A percentile compares a stretch with the other conserved stretches of the same genome.
These are phyloP conservation scores for Iberis pinnata DNA, from an alignment of 345 rosid genomes.

Conservation along the genomic window DNA sequence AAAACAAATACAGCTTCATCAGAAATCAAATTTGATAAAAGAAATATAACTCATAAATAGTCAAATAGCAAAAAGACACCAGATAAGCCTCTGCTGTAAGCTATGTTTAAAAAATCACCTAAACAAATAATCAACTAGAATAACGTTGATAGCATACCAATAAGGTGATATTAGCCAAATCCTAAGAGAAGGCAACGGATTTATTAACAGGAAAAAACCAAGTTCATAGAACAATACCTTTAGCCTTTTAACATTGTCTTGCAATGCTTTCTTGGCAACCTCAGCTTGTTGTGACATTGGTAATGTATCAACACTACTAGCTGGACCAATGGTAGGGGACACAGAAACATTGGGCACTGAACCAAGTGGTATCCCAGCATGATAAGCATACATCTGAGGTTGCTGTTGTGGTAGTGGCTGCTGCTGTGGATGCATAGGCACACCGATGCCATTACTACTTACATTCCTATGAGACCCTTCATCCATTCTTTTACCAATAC, in stretches of 20 bases:
- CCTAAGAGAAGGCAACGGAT: constrained; percentile 5
- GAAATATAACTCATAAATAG: neutral
- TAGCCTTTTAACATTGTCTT: constrained; percentile 45
- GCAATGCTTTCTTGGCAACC: constrained; percentile 64
- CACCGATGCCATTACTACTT: constrained; percentile 25
- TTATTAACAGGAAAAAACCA: constrained; percentile 1
- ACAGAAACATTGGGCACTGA: constrained; percentile 24
- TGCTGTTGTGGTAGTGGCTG: constrained; percentile 20
- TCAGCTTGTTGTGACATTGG: constrained; percentile 73
- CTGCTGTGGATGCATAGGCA: constrained; percentile 25
- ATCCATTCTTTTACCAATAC: constrained; percentile 78
- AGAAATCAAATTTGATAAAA: constrained; percentile 4
- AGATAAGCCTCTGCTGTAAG: neutral
- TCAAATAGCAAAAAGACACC: constrained; percentile 1
- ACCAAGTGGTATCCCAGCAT: constrained; percentile 27
- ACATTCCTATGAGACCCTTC: constrained; percentile 42
- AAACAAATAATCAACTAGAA: constrained; percentile 16
- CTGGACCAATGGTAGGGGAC: constrained; percentile 44
- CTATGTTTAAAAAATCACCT: neutral
- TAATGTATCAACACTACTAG: constrained; percentile 43
- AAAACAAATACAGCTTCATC: constrained; percentile 16
- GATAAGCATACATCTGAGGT: constrained; percentile 37
- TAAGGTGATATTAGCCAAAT: neutral
- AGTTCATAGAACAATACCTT: constrained; percentile 42
- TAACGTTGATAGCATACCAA: neutral